Conservation (phyloP, 2,329 filamentous ascomycete species). For the Alternaria novae-zelandiae region DNA sequence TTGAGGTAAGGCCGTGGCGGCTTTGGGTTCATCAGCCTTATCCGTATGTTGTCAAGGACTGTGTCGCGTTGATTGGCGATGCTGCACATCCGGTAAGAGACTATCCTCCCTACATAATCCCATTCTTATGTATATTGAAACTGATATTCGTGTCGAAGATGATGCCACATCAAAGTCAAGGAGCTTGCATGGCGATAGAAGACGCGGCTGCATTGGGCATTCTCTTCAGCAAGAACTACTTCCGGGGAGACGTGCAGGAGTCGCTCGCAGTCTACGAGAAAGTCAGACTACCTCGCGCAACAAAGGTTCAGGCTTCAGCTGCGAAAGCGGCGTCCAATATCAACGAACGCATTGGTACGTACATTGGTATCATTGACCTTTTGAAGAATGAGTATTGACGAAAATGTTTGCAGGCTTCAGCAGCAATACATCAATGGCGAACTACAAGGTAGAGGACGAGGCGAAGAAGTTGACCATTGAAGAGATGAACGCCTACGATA, state of each 20-base stretch:
- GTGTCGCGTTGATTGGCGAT: conserved; percentile 67
- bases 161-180: conserved; percentile 74
- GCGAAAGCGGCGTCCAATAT: conserved; percentile 49
- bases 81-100: conserved; percentile 66
- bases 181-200: conserved; percentile 72
- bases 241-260: conserved; percentile 43
- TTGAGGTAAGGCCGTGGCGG: conserved; percentile 70
- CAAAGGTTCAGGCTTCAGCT: conserved; percentile 47
- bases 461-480: conserved; percentile 69
- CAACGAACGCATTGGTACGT: conserved; percentile 52
- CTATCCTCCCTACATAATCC: neutral
- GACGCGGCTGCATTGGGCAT: conserved; percentile 69
- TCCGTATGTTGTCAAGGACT: conserved; percentile 60
- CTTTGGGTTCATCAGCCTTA: conserved; percentile 71
- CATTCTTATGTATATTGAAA: neutral
- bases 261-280: conserved; percentile 45
- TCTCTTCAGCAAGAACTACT: conserved; percentile 60
- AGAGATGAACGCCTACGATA: conserved; percentile 64
- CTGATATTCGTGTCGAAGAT: conserved; percentile 50
- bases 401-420: conserved; percentile 56
- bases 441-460: conserved; percentile 68
- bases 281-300: conserved; percentile 47
- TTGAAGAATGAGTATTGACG: neutral
- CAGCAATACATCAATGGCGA: conserved; percentile 61
- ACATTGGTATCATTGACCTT: no score